Conservation (phyloP, 2,329 filamentous ascomycete species). For the Colletotrichum scovillei region DNA sequence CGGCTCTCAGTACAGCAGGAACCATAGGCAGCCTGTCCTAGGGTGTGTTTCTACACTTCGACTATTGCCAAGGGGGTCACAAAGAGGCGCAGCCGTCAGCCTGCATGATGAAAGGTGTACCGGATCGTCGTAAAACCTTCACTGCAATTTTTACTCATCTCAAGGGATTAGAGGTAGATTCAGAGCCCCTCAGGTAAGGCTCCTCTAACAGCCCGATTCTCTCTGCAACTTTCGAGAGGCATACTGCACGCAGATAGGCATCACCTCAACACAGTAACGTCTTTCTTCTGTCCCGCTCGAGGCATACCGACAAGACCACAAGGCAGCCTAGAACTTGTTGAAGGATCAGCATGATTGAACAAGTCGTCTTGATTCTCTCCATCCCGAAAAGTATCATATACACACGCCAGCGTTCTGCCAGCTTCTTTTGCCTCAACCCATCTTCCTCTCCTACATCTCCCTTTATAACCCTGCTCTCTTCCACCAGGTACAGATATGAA, state of each 20-base stretch:
- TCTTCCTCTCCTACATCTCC: neutral
- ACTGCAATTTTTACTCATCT: neutral
- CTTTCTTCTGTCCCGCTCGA: neutral
- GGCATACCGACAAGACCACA: neutral
- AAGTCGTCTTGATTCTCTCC: constrained; percentile 9
- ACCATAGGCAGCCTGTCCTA: too few relatives aligned
- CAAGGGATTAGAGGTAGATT: neutral
- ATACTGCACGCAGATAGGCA: too few relatives aligned
- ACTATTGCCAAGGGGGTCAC: neutral
- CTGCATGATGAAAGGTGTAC: too few relatives aligned
- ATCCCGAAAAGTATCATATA: constrained; percentile 12
- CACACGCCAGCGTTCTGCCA: constrained; percentile 15
- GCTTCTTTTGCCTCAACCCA: neutral
- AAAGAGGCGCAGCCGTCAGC: neutral
- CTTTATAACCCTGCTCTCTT: too few relatives aligned
- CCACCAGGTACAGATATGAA: neutral
- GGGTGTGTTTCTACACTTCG: too few relatives aligned
- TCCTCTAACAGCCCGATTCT: too few relatives aligned
- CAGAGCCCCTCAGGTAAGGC: neutral
- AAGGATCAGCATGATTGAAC: neutral
- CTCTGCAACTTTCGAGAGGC: too few relatives aligned
- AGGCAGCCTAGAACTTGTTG: neutral
- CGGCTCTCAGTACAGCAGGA: too few relatives aligned
- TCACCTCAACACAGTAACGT: too few relatives aligned
- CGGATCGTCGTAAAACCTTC: too few relatives aligned